Percentiles rank a stretch among this genome's conserved stretches.
These are phyloP conservation scores for Bathelium albidoporum DNA, from an alignment of 495 filamentous ascomycete genomes.

Conservation along the genomic window DNA sequence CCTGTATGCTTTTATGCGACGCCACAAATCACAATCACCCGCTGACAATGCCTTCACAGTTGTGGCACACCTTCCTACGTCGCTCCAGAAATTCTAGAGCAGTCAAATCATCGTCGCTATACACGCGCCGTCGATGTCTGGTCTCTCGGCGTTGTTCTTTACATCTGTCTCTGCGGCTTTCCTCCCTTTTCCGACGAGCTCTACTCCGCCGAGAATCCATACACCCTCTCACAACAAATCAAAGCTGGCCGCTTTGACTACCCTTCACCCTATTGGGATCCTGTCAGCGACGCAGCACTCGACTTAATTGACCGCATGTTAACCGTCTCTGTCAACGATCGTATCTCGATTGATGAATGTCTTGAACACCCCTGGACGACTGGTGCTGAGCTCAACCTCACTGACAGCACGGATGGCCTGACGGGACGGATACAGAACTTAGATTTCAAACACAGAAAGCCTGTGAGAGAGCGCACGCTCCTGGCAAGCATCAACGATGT, in stretches of 20 bases:
- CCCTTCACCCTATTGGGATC: conserved; percentile 96
- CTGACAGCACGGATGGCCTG: conserved; percentile 88
- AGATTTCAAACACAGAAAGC: conserved; percentile 74
- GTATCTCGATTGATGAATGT: conserved; percentile 83
- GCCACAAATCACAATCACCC: neutral
- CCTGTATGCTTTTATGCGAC: conserved; percentile 41
- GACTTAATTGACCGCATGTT: conserved; percentile 96
- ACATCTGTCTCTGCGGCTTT: conserved; percentile 97
- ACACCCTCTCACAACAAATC: conserved; percentile 83
- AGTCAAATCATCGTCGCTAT: conserved; percentile 68
- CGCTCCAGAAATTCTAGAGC: conserved; percentile 87
- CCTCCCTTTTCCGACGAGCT: conserved; percentile 96
- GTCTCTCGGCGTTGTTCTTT: conserved; percentile 96
- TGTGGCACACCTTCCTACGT: conserved; percentile 86
- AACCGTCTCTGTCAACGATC: conserved; percentile 67
- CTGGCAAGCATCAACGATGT: conserved; percentile 74
- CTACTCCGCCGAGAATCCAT: conserved; percentile 64
- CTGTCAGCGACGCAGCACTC: conserved; percentile 76
- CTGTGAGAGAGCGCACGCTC: conserved; percentile 72
- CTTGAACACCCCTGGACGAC: conserved; percentile 87
- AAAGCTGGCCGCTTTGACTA: conserved; percentile 83
- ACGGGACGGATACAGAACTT: conserved; percentile 70
- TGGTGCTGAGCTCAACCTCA: conserved; percentile 37
- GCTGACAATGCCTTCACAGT: conserved; percentile 28
- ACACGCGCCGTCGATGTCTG: conserved; percentile 94